Percentiles rank a stretch among this genome's conserved stretches.
These are phyloP conservation scores for Saccharum spontaneum DNA, from an alignment of 176 grass and related monocot genomes.

Conservation along the genomic window DNA sequence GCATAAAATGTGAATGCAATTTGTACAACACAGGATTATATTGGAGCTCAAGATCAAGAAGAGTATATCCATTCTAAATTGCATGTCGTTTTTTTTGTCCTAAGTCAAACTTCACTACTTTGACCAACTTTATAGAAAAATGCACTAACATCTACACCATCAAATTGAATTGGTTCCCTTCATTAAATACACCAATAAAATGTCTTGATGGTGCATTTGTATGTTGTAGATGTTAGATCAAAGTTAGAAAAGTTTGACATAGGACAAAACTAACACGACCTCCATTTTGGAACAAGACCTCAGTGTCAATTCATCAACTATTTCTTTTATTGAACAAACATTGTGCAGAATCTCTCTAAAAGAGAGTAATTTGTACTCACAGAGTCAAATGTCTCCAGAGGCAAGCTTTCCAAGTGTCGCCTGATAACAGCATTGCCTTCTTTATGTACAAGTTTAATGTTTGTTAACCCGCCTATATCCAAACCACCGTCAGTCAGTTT, in stretches of 20 bases:
- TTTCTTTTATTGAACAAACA: background rate
- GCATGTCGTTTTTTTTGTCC: background rate
- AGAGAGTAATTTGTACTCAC: constrained; percentile 56
- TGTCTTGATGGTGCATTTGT: background rate
- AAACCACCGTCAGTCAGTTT: constrained; percentile 82
- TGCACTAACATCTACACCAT: background rate
- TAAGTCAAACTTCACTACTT: background rate
- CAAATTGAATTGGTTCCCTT: background rate
- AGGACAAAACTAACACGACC: background rate
- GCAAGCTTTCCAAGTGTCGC: constrained; percentile 88
- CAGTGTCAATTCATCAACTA: constrained; percentile 8
- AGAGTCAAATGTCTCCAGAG: constrained; percentile 97
- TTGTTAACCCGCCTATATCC: constrained; percentile 71
- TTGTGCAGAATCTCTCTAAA: background rate
- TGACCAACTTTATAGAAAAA: background rate
- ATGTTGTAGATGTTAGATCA: background rate
- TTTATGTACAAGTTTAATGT: constrained; percentile 98
- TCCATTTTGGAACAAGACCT: background rate
- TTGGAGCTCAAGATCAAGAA: background rate
- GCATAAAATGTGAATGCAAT: background rate
- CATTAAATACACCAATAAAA: background rate
- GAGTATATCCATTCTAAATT: background rate
- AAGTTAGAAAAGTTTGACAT: background rate
- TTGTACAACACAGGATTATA: constrained; percentile 20
- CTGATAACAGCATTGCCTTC: constrained; percentile 98